Evolutionary conservation across 495 filamentous ascomycete genomes (phyloP).

Genomic region (Choiromyces venosus): DNA sequence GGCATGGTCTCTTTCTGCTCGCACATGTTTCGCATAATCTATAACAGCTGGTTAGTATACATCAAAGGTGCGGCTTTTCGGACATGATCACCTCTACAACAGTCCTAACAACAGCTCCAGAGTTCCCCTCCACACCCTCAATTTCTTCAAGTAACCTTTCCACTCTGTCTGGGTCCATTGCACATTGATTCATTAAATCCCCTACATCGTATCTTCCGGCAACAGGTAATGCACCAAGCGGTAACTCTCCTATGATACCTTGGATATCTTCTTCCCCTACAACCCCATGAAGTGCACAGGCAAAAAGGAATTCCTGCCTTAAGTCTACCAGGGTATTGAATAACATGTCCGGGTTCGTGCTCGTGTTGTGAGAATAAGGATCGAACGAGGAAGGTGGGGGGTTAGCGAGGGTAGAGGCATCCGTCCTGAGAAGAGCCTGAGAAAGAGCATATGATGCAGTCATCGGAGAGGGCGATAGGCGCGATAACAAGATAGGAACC

Average conservation of each 20-base stretch:
- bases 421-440: constrained; percentile 38
- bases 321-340: constrained; percentile 47
- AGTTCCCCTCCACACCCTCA: constrained; percentile 92
- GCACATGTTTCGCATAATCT: constrained; percentile 76
- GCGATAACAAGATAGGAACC: constrained; percentile 68
- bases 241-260: constrained; percentile 73
- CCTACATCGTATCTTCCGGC: constrained; percentile 72
- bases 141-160: constrained; percentile 79
- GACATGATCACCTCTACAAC: constrained; percentile 62
- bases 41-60: constrained; percentile 26
- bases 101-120: constrained; percentile 77
- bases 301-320: constrained; percentile 85
- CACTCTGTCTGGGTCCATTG: constrained; percentile 61
- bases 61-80: not conserved
- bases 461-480: constrained; percentile 51
- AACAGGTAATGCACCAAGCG: constrained; percentile 71
- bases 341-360: constrained; percentile 35
- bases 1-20: constrained; percentile 83
- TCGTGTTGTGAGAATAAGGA: constrained; percentile 33
- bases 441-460: constrained; percentile 34
- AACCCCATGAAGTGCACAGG: constrained; percentile 78
- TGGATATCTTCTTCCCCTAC: constrained; percentile 74
- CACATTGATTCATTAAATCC: constrained; percentile 66
- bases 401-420: constrained; percentile 47
- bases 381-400: constrained; percentile 35